These are phyloP conservation scores for Tetrapisispora iriomotensis DNA, from an alignment of 805 yeast genomes.

Conservation along the genomic window DNA sequence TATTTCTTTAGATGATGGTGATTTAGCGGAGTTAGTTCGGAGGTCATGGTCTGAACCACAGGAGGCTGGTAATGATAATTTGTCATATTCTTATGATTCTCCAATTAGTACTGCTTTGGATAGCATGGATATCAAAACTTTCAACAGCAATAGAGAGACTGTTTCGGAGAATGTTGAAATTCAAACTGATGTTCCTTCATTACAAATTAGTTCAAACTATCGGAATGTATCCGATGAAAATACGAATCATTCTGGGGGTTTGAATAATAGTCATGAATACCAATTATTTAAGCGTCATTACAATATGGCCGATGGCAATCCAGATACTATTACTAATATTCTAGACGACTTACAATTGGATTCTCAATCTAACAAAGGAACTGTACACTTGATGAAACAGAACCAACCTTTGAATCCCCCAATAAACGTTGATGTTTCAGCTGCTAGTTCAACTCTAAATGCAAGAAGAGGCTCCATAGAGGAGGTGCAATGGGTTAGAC, in stretches of 20 bases:
- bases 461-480: conserved; percentile 23
- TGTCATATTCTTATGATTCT: conserved; percentile 4
- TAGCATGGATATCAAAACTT: no score
- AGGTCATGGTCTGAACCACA: conserved; percentile 28
- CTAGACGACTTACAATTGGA: conserved; percentile 14
- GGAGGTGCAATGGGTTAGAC: conserved; percentile 27
- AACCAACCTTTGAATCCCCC: conserved; percentile 4
- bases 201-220: background rate
- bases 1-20: conserved; percentile 8
- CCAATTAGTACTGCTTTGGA: conserved; percentile 15
- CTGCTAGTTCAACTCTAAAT: background rate
- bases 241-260: no score
- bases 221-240: no score
- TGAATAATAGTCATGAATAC: conserved; percentile 10
- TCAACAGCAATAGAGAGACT: background rate
- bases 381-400: background rate
- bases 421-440: background rate
- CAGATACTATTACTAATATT: conserved; percentile 18
- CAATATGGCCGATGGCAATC: conserved; percentile 16
- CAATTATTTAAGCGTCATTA: conserved; percentile 23
- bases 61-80: conserved; percentile 2
- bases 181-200: background rate
- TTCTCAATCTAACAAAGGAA: background rate
- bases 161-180: background rate
- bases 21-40: conserved; percentile 24